Evolutionary conservation across 768 basidiomycete species (phyloP).

Genomic region (Leucocoprinus sp.): DNA sequence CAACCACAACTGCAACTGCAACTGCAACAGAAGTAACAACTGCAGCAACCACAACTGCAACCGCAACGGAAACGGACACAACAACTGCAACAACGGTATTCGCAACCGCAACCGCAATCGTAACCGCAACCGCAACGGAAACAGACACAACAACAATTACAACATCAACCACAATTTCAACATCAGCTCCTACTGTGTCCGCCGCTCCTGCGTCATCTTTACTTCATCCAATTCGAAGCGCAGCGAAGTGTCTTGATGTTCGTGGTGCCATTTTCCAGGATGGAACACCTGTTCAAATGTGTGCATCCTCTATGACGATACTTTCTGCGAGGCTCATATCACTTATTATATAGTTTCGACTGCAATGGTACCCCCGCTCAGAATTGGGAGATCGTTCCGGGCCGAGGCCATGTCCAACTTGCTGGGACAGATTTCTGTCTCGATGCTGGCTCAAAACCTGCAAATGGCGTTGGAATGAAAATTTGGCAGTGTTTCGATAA

Average conservation of each 20-base stretch:
- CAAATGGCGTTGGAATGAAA: conserved; percentile 16
- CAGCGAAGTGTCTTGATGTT: conserved; percentile 19
- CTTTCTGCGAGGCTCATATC: not conserved
- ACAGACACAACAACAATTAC: too few relatives aligned
- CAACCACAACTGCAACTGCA: too few relatives aligned
- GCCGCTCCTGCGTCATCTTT: conserved; percentile 3
- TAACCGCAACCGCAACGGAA: too few relatives aligned
- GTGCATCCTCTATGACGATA: not conserved
- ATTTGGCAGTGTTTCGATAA: conserved; percentile 17
- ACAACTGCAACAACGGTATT: too few relatives aligned
- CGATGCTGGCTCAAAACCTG: conserved; percentile 19
- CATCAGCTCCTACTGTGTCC: not conserved
- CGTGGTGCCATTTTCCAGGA: conserved; percentile 12
- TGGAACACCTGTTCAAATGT: conserved; percentile 23
- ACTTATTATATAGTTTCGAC: conserved; percentile 15
- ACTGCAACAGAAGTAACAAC: too few relatives aligned
- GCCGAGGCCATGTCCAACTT: conserved; percentile 16
- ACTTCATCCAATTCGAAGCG: conserved; percentile 15
- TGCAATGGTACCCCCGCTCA: conserved; percentile 22
- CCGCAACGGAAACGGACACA: too few relatives aligned
- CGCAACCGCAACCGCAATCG: too few relatives aligned
- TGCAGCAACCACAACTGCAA: too few relatives aligned
- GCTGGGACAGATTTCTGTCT: conserved; percentile 20
- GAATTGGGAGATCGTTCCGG: conserved; percentile 18
- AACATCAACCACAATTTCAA: not conserved